A percentile compares a stretch with the other conserved stretches of the same genome.
These are phyloP conservation scores for Trichoderma simmonsii DNA, from an alignment of 2,329 filamentous ascomycete genomes.

Conservation along the genomic window DNA sequence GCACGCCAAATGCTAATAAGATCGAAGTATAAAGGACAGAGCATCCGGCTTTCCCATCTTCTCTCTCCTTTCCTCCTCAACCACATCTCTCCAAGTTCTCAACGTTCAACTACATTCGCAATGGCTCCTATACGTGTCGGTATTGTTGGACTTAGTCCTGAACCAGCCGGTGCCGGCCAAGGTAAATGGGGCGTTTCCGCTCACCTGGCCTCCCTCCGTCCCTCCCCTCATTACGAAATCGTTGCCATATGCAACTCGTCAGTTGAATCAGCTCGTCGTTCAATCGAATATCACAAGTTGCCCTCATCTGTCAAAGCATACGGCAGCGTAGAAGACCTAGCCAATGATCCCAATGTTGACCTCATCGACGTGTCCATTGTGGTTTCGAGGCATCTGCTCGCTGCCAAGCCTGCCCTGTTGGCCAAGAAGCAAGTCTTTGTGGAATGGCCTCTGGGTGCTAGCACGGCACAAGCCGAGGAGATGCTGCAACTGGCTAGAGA, in stretches of 20 bases:
- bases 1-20: neutral
- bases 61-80: neutral
- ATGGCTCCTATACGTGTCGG: slow-evolving; percentile 25
- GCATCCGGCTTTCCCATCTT: too few species aligned
- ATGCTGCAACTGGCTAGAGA: slow-evolving; percentile 34
- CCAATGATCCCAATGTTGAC: slow-evolving; percentile 46
- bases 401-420: slow-evolving; percentile 32
- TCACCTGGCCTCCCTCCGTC: slow-evolving; percentile 47
- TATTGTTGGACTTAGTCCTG: slow-evolving; percentile 21
- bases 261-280: slow-evolving; percentile 37
- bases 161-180: neutral
- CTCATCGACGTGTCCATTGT: slow-evolving; percentile 49
- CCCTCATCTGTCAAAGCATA: slow-evolving; percentile 40
- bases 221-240: slow-evolving; percentile 39
- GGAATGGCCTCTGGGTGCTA: slow-evolving; percentile 52
- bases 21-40: neutral
- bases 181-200: slow-evolving; percentile 46
- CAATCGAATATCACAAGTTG: slow-evolving; percentile 41
- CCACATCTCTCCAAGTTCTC: neutral
- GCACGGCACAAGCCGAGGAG: slow-evolving; percentile 36
- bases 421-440: slow-evolving; percentile 50
- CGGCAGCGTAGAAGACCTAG: slow-evolving; percentile 43
- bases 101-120: neutral
- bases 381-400: slow-evolving; percentile 45
- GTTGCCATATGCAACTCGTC: slow-evolving; percentile 50